A percentile compares a stretch with the other conserved stretches of the same genome.
phyloP scores from a whole-genome alignment of 306 rosid genomes.

The Cicer chorassanicum region DNA sequence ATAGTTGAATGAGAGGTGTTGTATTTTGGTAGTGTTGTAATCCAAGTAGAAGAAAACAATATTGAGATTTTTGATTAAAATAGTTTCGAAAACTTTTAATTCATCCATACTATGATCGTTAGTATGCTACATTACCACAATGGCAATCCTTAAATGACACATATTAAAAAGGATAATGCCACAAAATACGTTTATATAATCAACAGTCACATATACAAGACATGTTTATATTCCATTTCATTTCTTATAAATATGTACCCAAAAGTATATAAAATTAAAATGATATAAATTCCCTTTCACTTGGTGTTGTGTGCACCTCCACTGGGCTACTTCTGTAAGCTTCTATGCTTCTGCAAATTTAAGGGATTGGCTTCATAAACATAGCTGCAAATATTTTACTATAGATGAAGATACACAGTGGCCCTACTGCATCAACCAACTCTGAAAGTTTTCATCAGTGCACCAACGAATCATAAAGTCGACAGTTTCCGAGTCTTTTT shows the following conservation, averaged over 20 bases:
- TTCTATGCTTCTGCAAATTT: slow-evolving; percentile 27
- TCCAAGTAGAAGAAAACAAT: neutral
- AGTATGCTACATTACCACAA: neutral
- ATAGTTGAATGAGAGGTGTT: neutral
- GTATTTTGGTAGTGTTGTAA: neutral
- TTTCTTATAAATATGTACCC: slow-evolving; percentile 20
- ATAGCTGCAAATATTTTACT: neutral
- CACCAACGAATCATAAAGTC: slow-evolving; percentile 41
- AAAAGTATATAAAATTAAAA: neutral
- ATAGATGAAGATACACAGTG: neutral
- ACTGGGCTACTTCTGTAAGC: neutral
- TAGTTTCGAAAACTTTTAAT: neutral
- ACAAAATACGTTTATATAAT: neutral
- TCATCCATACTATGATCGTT: neutral
- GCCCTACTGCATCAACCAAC: neutral
- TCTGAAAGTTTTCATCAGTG: neutral
- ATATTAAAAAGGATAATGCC: neutral
- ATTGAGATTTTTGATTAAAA: neutral
- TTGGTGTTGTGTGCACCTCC: neutral
- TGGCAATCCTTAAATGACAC: neutral
- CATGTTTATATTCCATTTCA: slow-evolving; percentile 3
- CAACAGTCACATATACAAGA: slow-evolving; percentile 10
- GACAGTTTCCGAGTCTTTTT: slow-evolving; percentile 66
- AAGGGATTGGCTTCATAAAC: slow-evolving; percentile 1
- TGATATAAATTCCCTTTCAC: neutral